Evolutionary conservation across 495 filamentous ascomycete species (phyloP).

Genomic region (Podospora tetraspora): DNA sequence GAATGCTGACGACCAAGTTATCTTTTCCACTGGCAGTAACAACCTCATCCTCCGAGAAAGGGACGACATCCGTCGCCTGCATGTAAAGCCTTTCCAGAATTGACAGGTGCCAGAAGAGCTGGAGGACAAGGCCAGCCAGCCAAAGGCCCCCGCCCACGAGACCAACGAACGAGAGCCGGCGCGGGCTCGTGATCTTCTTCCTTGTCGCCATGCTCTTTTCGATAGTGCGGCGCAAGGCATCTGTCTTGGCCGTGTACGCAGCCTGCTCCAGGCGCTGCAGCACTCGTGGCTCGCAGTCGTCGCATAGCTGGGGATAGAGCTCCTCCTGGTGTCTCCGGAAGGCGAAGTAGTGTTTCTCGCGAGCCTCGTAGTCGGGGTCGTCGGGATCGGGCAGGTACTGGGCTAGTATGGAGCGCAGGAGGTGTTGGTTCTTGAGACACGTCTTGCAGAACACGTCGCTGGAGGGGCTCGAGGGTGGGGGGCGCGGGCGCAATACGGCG

Average conservation of each 20-base stretch:
- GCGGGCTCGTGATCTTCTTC: slow-evolving; percentile 33
- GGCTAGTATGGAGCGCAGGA: slow-evolving; percentile 61
- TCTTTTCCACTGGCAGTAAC: not conserved
- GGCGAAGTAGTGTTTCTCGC: slow-evolving; percentile 48
- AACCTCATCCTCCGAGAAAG: not conserved
- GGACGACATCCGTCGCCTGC: slow-evolving; percentile 17
- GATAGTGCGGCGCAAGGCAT: slow-evolving; percentile 67
- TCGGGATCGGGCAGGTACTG: slow-evolving; percentile 66
- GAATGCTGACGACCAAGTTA: not conserved
- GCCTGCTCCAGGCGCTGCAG: slow-evolving; percentile 58
- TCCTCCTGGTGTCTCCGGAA: slow-evolving; percentile 64
- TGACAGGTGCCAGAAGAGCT: slow-evolving; percentile 48
- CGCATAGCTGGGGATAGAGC: slow-evolving; percentile 80
- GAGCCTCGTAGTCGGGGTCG: slow-evolving; percentile 52
- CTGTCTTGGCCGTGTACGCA: slow-evolving; percentile 72
- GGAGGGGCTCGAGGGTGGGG: slow-evolving; percentile 29
- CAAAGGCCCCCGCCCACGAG: slow-evolving; percentile 44
- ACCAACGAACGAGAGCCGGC: slow-evolving; percentile 50
- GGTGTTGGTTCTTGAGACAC: slow-evolving; percentile 77
- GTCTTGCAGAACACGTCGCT: slow-evolving; percentile 61
- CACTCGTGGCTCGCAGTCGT: slow-evolving; percentile 64
- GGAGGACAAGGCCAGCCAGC: slow-evolving; percentile 49
- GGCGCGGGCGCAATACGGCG: slow-evolving; percentile 34
- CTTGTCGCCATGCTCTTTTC: slow-evolving; percentile 51
- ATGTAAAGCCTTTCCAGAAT: slow-evolving; percentile 30